A percentile compares a stretch with the other conserved stretches of the same genome.
Evolutionary conservation across 768 basidiomycete species (phyloP).

Genomic region (Tylopilus sp.): DNA sequence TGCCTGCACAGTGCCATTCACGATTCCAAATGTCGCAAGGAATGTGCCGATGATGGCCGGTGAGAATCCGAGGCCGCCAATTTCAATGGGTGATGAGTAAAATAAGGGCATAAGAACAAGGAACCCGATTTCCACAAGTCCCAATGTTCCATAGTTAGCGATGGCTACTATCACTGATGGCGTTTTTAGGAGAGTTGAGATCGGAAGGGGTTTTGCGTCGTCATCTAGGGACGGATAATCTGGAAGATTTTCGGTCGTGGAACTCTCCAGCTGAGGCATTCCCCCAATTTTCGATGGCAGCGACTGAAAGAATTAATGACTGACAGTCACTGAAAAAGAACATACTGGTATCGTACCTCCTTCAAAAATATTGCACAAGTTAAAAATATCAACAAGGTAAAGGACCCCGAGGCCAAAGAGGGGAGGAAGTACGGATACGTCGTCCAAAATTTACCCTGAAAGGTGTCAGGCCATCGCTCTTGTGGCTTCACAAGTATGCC

Average conservation of each 20-base stretch:
- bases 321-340: neutral
- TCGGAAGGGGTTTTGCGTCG: constrained; percentile 17
- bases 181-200: constrained; percentile 33
- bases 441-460: constrained; percentile 39
- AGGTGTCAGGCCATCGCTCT: constrained; percentile 49
- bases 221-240: neutral
- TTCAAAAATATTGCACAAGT: constrained; percentile 24
- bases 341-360: constrained; percentile 25
- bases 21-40: constrained; percentile 37
- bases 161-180: constrained; percentile 40
- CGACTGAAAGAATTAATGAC: constrained; percentile 17
- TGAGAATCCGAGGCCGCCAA: constrained; percentile 42
- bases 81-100: constrained; percentile 39
- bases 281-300: constrained; percentile 15
- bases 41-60: constrained; percentile 41
- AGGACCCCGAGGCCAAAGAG: constrained; percentile 21
- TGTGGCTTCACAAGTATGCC: constrained; percentile 54
- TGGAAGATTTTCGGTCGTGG: neutral
- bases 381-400: constrained; percentile 12
- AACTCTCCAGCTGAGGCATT: neutral
- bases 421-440: constrained; percentile 38
- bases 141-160: constrained; percentile 40
- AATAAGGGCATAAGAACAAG: constrained; percentile 44
- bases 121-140: constrained; percentile 41
- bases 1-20: constrained; percentile 38